phyloP scores from a whole-genome alignment of 805 yeast species.

The Sugiyamaella chiloensis region DNA sequence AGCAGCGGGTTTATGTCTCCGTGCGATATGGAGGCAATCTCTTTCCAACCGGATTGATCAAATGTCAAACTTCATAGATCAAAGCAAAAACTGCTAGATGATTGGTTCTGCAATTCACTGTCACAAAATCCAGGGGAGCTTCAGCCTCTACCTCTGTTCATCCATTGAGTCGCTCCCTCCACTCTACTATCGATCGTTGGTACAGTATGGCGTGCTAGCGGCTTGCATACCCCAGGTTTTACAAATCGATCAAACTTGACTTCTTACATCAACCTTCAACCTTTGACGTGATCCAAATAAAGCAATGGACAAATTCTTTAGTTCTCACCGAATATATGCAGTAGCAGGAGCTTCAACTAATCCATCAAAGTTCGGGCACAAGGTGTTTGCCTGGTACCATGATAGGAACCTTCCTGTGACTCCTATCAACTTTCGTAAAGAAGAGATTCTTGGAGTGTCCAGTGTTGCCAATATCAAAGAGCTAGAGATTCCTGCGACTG shows the following conservation, averaged over 20 bases:
- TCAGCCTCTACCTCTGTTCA: no score
- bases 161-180: no score
- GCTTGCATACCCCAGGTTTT: not conserved
- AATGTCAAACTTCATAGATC: no score
- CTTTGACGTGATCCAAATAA: not conserved
- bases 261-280: not conserved
- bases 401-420: conserved; percentile 53
- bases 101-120: no score
- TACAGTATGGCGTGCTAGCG: not conserved
- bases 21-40: no score
- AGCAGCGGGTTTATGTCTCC: no score
- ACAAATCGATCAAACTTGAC: conserved; percentile 15
- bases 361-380: conserved; percentile 64
- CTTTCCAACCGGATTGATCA: no score
- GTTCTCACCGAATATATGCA: conserved; percentile 50
- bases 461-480: conserved; percentile 32
- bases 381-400: conserved; percentile 66
- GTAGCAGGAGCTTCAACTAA: conserved; percentile 73
- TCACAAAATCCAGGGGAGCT: no score
- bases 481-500: conserved; percentile 36
- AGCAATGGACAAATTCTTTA: conserved; percentile 48
- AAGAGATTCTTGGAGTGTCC: conserved; percentile 44
- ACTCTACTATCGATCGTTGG: no score
- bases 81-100: no score
- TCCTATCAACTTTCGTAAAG: conserved; percentile 61